A percentile compares a stretch with the other conserved stretches of the same genome.
These are phyloP conservation scores for Phlyctochytrium bullatum DNA, from an alignment of 192 early-diverging fungal genomes.

Conservation along the genomic window DNA sequence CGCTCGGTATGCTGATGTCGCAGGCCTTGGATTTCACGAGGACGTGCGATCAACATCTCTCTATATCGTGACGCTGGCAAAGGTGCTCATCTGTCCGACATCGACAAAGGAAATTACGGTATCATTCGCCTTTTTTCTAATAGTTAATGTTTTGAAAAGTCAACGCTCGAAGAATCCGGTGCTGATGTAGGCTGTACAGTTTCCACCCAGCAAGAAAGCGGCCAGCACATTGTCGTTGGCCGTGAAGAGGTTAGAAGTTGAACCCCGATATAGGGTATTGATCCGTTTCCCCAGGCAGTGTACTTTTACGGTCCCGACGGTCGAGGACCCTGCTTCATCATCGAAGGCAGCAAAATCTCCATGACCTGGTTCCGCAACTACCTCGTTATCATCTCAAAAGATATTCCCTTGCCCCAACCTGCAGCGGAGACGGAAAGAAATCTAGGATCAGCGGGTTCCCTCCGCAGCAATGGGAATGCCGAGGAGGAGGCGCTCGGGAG, in stretches of 20 bases:
- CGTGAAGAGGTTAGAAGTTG: too few relatives aligned
- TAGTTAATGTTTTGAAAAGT: neutral
- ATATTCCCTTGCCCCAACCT: constrained; percentile 5
- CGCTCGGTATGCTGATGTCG: constrained; percentile 6
- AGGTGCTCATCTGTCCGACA: constrained; percentile 61
- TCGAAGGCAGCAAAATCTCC: constrained; percentile 71
- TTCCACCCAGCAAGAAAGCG: constrained; percentile 55
- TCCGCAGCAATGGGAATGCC: neutral
- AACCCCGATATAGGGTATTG: neutral
- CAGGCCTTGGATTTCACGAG: constrained; percentile 75
- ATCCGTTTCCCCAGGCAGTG: constrained; percentile 56
- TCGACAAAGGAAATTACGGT: constrained; percentile 40
- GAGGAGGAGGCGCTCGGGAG: neutral
- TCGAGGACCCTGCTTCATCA: constrained; percentile 86
- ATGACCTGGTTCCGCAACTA: constrained; percentile 74
- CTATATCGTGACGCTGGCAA: constrained; percentile 67
- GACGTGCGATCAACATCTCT: constrained; percentile 57
- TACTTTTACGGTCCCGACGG: constrained; percentile 92
- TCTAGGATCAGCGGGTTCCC: neutral
- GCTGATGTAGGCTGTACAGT: constrained; percentile 72
- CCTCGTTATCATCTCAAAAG: constrained; percentile 65
- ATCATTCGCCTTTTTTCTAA: neutral
- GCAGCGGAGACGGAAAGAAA: neutral
- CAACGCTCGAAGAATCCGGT: constrained; percentile 79
- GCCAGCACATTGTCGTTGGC: constrained; percentile 79